Evolutionary conservation across 306 rosid genomes (phyloP).

Genomic region (Acacia acuminata): DNA sequence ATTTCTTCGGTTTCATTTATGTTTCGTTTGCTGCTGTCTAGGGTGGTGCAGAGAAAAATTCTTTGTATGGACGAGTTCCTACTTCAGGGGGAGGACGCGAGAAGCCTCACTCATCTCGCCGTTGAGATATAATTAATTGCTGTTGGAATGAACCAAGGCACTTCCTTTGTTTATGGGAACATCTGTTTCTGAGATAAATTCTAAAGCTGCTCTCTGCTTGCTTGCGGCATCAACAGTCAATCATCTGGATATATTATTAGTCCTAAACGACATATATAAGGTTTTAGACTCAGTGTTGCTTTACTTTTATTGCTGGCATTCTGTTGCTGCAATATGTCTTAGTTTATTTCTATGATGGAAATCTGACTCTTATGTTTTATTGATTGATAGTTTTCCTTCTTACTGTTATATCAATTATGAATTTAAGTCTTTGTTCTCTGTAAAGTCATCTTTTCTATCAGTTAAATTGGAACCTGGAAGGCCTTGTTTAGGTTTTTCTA

Average conservation of each 20-base stretch:
- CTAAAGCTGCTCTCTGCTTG: constrained; percentile 50
- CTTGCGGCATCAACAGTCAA: constrained; percentile 46
- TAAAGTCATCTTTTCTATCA: constrained; percentile 13
- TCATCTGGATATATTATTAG: constrained; percentile 44
- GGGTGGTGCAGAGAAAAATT: constrained; percentile 67
- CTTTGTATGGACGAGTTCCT: constrained; percentile 59
- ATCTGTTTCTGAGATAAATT: constrained; percentile 33
- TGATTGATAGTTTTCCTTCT: constrained; percentile 24
- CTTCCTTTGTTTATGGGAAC: constrained; percentile 29
- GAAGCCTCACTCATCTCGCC: constrained; percentile 71
- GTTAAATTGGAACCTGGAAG: constrained; percentile 26
- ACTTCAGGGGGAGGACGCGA: constrained; percentile 69
- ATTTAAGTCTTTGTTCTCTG: constrained; percentile 29
- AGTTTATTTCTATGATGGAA: constrained; percentile 25
- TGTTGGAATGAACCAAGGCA: constrained; percentile 35
- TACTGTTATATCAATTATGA: constrained; percentile 13
- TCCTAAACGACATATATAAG: constrained; percentile 46
- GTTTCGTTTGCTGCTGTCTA: constrained; percentile 39
- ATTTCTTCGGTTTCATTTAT: constrained; percentile 21
- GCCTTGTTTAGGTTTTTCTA: constrained; percentile 13
- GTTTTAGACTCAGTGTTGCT: constrained; percentile 37
- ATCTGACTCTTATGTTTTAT: constrained; percentile 26
- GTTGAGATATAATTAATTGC: constrained; percentile 46
- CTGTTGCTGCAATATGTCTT: constrained; percentile 36
- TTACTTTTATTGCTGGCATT: constrained; percentile 24